Percentiles rank a stretch among this genome's conserved stretches.
Evolutionary conservation across 208 protist genomes (phyloP).

Genomic region (Blechomonas ayalai): DNA sequence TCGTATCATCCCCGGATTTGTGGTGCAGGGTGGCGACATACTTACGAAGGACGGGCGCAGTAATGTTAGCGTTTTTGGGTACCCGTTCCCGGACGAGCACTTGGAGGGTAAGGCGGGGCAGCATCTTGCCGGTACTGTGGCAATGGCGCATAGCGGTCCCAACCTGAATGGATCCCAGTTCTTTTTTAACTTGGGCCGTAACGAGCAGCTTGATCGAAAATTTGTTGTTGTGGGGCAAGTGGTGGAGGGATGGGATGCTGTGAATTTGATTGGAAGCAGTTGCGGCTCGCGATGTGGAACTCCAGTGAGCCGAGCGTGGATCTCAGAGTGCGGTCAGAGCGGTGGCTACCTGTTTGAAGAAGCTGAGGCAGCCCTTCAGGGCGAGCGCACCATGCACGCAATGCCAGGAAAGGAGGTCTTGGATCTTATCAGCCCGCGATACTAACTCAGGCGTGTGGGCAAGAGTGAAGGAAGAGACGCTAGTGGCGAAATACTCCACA

Average conservation of each 20-base stretch:
- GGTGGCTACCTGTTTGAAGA: constrained; percentile 66
- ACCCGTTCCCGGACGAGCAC: constrained; percentile 91
- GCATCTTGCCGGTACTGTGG: constrained; percentile 78
- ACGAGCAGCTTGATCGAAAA: constrained; percentile 85
- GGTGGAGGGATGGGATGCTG: constrained; percentile 74
- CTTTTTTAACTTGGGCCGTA: constrained; percentile 81
- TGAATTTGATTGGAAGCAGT: constrained; percentile 41
- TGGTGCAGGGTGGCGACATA: constrained; percentile 95
- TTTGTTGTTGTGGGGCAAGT: constrained; percentile 91
- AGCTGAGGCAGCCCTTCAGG: constrained; percentile 29
- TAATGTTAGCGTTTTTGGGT: constrained; percentile 92
- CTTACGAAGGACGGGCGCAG: constrained; percentile 89
- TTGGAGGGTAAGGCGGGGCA: constrained; percentile 89
- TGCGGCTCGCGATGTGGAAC: constrained; percentile 79
- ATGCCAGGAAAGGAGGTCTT: constrained; percentile 78
- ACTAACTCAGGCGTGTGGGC: constrained; percentile 13
- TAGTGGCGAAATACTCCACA: no score
- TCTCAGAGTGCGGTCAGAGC: constrained; percentile 83
- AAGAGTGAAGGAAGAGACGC: no score
- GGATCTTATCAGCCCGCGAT: constrained; percentile 69
- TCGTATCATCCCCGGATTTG: constrained; percentile 92
- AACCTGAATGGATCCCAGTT: constrained; percentile 92
- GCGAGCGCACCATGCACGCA: constrained; percentile 42
- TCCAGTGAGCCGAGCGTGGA: constrained; percentile 82
- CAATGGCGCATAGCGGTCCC: constrained; percentile 77